Conservation (phyloP, 108 stramenopile species). For the Pelagomonas calceolata region DNA sequence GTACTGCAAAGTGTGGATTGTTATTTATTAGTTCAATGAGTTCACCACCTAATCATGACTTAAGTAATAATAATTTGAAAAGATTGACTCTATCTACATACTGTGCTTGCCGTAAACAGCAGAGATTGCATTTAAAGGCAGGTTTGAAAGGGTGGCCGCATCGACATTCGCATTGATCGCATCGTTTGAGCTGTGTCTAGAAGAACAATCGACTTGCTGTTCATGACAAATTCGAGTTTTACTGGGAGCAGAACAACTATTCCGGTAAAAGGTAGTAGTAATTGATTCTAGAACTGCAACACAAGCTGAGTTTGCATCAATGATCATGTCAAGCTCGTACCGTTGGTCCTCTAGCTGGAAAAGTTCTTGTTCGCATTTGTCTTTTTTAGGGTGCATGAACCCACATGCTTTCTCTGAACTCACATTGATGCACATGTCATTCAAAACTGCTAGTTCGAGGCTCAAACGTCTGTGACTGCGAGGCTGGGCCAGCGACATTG, state of each 20-base stretch:
- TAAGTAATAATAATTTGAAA: constrained; percentile 48
- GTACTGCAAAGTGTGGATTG: constrained; percentile 83
- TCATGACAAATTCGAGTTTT: constrained; percentile 34
- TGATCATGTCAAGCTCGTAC: constrained; percentile 97
- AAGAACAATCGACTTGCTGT: constrained; percentile 43
- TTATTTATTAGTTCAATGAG: constrained; percentile 79
- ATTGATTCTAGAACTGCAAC: constrained; percentile 67
- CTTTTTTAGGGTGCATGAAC: constrained; percentile 94
- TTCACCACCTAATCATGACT: constrained; percentile 45
- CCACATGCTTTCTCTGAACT: constrained; percentile 90
- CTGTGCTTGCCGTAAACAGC: constrained; percentile 91
- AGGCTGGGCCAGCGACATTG: constrained; percentile 79
- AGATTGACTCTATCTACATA: constrained; percentile 1
- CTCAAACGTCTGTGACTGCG: constrained; percentile 75
- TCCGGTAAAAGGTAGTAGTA: constrained; percentile 50
- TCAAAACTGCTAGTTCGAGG: constrained; percentile 69
- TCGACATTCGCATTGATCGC: no score
- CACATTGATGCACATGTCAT: constrained; percentile 90
- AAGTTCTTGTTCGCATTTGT: constrained; percentile 85
- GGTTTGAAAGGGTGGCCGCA: constrained; percentile 53
- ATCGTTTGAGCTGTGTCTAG: constrained; percentile 67
- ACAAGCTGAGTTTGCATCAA: constrained; percentile 76
- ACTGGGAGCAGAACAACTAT: not conserved
- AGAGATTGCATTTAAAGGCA: constrained; percentile 85
- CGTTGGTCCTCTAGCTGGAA: constrained; percentile 95